A percentile compares a stretch with the other conserved stretches of the same genome.
Evolutionary conservation across 352 stramenopile genomes (phyloP).

Genomic region (Phytophthora rubi): DNA sequence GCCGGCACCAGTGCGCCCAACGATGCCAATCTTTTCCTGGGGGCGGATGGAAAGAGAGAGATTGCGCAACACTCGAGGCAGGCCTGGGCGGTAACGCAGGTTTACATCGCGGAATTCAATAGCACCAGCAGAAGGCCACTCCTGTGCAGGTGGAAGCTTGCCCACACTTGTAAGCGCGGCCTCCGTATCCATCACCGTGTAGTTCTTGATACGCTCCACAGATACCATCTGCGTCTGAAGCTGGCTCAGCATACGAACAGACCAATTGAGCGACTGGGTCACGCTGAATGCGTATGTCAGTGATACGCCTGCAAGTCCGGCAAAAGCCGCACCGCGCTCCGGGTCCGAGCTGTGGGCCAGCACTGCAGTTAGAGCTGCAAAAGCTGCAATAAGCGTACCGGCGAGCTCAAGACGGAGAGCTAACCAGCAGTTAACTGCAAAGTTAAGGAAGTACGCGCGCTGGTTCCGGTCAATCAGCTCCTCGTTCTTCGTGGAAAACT

Average conservation of each 20-base stretch:
- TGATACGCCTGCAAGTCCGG: slow-evolving; percentile 69
- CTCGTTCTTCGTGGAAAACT: slow-evolving; percentile 64
- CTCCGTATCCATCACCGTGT: slow-evolving; percentile 65
- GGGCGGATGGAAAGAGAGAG: slow-evolving; percentile 83
- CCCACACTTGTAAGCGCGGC: slow-evolving; percentile 92
- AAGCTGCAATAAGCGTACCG: slow-evolving; percentile 65
- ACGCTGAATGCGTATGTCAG: slow-evolving; percentile 84
- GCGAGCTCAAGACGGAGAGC: slow-evolving; percentile 78
- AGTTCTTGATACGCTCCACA: slow-evolving; percentile 79
- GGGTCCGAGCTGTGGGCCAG: slow-evolving; percentile 54
- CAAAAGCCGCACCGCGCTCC: slow-evolving; percentile 49
- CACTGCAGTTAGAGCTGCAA: slow-evolving; percentile 60
- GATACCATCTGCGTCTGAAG: slow-evolving; percentile 84
- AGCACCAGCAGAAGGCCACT: slow-evolving; percentile 85
- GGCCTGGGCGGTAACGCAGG: slow-evolving; percentile 87
- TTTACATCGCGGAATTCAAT: slow-evolving; percentile 91
- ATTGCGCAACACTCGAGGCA: slow-evolving; percentile 65
- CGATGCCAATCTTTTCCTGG: slow-evolving; percentile 88
- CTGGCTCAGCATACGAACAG: slow-evolving; percentile 76
- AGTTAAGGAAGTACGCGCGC: slow-evolving; percentile 79
- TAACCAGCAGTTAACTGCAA: slow-evolving; percentile 79
- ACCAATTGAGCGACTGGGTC: slow-evolving; percentile 82
- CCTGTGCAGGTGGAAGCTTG: slow-evolving; percentile 51
- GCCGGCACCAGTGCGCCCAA: slow-evolving; percentile 86
- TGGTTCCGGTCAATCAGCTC: slow-evolving; percentile 69